These are phyloP conservation scores for Sanghuangporus weigelae DNA, from an alignment of 1,284 basidiomycete genomes.

Conservation along the genomic window DNA sequence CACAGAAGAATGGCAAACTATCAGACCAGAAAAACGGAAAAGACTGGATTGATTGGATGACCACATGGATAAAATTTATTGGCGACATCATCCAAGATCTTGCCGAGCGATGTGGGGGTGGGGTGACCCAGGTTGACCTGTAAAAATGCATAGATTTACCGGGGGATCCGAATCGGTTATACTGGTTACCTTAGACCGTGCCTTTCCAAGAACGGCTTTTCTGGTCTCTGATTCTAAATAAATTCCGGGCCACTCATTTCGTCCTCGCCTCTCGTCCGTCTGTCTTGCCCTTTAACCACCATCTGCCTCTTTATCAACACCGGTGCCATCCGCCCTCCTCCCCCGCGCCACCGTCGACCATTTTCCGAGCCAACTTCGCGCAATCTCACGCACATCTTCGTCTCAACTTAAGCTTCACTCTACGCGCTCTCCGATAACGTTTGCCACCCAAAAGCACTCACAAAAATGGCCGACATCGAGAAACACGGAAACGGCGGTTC, in stretches of 20 bases:
- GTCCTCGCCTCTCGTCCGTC: neutral
- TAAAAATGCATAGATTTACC: neutral
- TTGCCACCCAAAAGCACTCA: neutral
- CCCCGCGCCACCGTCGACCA: neutral
- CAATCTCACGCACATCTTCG: neutral
- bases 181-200: neutral
- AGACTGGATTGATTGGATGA: neutral
- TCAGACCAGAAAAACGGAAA: neutral
- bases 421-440: neutral
- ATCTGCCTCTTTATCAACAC: neutral
- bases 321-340: neutral
- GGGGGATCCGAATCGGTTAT: neutral
- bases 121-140: neutral
- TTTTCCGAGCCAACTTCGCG: neutral
- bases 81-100: neutral
- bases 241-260: neutral
- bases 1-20: neutral
- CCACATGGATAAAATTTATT: neutral
- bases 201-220: neutral
- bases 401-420: neutral
- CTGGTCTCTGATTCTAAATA: neutral
- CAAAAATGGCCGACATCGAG: constrained; percentile 10
- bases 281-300: neutral
- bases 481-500: constrained; percentile 9
- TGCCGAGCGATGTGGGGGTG: neutral